Base-by-base conservation (phyloP, 306 rosid species). In the Medicago arabica region DNA sequence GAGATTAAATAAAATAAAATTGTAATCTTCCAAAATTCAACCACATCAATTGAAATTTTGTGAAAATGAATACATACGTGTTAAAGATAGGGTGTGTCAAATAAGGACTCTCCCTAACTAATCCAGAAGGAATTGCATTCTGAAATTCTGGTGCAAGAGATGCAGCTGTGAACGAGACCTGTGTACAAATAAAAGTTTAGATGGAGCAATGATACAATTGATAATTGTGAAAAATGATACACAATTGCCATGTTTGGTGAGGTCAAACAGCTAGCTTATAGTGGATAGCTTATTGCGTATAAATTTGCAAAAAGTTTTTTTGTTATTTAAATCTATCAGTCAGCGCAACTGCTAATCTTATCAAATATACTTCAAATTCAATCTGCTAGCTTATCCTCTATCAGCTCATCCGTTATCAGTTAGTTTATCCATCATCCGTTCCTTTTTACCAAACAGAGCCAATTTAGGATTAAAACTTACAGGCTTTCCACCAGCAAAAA, bases 111-210 rank as follows among this genome's bases (percentile, higher is more conserved):
- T 92, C 85, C 86, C 99, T 85, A 31, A 18, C 58, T 72, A 96
- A 78, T 50, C 87, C 92, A 47, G 92, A 78, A 71, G 99, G 99
- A 83, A 96, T 78, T 18, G 83, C 81, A 16, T 44, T 78, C 74
- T 90, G 75, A 59, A 96, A 90, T 69, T 90, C 99, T 40, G 97
- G 75, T 31, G 97, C 99, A 75, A 96, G 88, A 67, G 99, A 90
- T 75, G 92, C 96, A 21, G 99, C 98, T 5, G 96, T 88, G 82
- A 96, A 96, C 47, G 99, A 46, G 62, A 92, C 91, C 99, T 96
- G 88, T 50, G 5, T 14, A 60, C 36, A 57, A 72, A 74, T 13
- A 55, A 80, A 65, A 23, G 58, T 23, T 49, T 19, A 75, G 86
- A 82, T 12, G 72, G 67, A 72, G 50, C 17, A 25, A 51, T 40